Evolutionary conservation across 495 filamentous ascomycete species (phyloP).

Genomic region (Pseudevernia furfuracea): DNA sequence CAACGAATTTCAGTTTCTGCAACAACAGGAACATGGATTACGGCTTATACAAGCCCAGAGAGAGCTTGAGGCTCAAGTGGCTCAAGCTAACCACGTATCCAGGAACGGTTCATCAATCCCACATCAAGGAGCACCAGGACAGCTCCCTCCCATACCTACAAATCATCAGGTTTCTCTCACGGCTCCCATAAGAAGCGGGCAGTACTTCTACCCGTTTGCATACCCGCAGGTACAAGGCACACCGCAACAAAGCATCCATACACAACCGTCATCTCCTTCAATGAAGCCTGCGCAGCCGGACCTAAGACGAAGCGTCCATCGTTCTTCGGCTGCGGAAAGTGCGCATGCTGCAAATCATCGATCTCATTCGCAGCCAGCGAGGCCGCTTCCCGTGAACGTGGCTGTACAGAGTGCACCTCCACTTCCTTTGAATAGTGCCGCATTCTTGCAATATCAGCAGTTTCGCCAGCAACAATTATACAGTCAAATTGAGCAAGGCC

Average conservation of each 20-base stretch:
- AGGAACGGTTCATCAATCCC: not conserved
- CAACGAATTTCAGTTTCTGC: slow-evolving; percentile 56
- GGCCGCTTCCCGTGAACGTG: slow-evolving; percentile 37
- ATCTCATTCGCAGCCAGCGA: slow-evolving; percentile 60
- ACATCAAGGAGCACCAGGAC: slow-evolving; percentile 18
- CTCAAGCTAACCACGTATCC: slow-evolving; percentile 35
- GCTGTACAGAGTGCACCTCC: slow-evolving; percentile 27
- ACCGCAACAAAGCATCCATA: slow-evolving; percentile 43
- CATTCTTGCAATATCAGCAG: slow-evolving; percentile 35
- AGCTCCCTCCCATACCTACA: slow-evolving; percentile 37
- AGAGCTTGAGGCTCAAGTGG: slow-evolving; percentile 48
- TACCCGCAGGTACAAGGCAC: slow-evolving; percentile 40
- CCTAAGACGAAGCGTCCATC: slow-evolving; percentile 49
- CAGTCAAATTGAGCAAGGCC: slow-evolving; percentile 26
- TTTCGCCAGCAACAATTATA: slow-evolving; percentile 25
- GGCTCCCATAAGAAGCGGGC: slow-evolving; percentile 38
- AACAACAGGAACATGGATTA: slow-evolving; percentile 57
- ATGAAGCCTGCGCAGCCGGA: slow-evolving; percentile 46
- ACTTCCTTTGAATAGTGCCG: slow-evolving; percentile 30
- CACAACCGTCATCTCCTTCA: slow-evolving; percentile 59
- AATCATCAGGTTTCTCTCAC: slow-evolving; percentile 45
- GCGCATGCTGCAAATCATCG: slow-evolving; percentile 46
- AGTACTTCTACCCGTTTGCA: slow-evolving; percentile 43
- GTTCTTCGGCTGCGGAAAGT: slow-evolving; percentile 48
- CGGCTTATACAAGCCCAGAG: slow-evolving; percentile 46